Evolutionary conservation across 495 filamentous ascomycete species (phyloP).

Genomic region (Xylaria grammica): DNA sequence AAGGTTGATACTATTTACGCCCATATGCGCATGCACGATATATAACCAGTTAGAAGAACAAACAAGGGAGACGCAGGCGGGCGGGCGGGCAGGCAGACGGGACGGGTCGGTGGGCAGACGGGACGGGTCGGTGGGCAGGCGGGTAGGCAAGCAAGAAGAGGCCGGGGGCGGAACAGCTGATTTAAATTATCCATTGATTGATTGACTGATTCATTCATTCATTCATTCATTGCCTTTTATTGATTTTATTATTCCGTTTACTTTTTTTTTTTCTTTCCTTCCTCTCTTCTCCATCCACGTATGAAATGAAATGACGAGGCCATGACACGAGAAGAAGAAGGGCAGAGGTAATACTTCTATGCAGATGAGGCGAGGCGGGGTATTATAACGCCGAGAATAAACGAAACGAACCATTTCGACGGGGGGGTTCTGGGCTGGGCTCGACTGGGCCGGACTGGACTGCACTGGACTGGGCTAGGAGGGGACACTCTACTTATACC

Average conservation of each 20-base stretch:
- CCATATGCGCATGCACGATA: neutral
- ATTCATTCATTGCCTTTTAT: neutral
- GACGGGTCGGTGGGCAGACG: no score
- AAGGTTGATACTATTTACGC: neutral
- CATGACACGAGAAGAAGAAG: conserved; percentile 4
- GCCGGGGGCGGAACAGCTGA: no score
- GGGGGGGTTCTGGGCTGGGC: no score
- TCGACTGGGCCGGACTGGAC: no score
- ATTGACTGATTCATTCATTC: no score
- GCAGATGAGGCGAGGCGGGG: neutral
- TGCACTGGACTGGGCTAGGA: no score
- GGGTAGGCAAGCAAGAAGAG: no score
- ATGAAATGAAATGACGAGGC: conserved; percentile 15
- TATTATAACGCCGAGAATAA: neutral
- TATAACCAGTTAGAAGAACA: neutral
- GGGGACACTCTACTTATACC: conserved; percentile 9
- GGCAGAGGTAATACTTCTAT: no score
- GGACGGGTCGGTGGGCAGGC: no score
- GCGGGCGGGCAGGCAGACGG: no score
- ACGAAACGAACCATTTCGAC: neutral
- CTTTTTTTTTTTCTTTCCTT: conserved; percentile 15
- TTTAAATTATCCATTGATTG: no score
- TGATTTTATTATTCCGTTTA: neutral
- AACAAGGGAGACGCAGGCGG: neutral
- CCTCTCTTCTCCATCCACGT: neutral